Conservation (phyloP, 75 land plant species). For the Cunninghamia lanceolata region DNA sequence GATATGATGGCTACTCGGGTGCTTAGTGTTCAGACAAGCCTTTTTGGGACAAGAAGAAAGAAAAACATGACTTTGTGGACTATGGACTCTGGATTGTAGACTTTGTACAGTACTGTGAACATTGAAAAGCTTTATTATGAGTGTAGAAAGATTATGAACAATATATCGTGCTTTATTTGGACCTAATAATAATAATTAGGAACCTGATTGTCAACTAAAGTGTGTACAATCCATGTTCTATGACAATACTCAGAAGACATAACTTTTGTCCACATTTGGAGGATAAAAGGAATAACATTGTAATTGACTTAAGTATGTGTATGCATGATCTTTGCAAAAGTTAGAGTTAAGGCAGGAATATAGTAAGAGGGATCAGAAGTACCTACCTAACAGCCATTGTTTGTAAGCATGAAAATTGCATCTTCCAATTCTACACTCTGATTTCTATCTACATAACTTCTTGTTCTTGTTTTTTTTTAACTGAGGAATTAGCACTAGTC, state of each 20-base stretch:
- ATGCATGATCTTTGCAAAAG: background rate
- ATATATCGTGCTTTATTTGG: background rate
- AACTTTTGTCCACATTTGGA: background rate
- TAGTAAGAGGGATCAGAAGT: background rate
- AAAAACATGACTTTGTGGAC: background rate
- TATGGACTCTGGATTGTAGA: background rate
- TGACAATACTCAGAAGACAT: background rate
- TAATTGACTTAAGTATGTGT: background rate
- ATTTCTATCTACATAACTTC: background rate
- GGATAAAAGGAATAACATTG: background rate
- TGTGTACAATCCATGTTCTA: background rate
- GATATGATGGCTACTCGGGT: background rate
- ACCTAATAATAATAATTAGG: background rate
- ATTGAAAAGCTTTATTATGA: background rate
- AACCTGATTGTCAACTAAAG: background rate
- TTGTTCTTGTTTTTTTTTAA: background rate
- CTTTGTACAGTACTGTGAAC: background rate
- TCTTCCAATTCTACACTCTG: background rate
- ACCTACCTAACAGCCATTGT: background rate
- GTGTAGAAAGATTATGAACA: background rate
- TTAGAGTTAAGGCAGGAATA: conserved; percentile 1
- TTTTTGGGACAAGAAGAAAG: background rate
- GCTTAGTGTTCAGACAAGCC: background rate
- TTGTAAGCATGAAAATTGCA: background rate
- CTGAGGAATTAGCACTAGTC: no score